Base-by-base conservation (phyloP, 208 protist genomes). In the Trichomonas vaginalis region DNA sequence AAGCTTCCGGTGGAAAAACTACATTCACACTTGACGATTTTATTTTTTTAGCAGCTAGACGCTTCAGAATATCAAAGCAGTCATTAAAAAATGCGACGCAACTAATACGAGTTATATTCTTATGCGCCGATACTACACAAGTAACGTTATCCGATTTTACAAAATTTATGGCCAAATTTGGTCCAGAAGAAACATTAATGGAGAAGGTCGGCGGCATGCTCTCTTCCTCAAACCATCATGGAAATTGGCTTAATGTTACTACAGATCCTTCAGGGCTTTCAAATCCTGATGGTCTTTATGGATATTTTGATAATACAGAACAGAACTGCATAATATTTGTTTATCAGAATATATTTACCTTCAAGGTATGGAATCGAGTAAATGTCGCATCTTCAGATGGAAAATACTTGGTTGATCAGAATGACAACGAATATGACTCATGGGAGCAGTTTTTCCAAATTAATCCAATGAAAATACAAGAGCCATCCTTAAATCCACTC, bases 151-250 rank as follows among this genome's bases (percentile, higher is more conserved):
- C 35, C 21, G 86, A 92, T 51, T 92, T 92, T 39, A 23, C 86
- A n/a, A 51, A n/a, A 39, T 92, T 92, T 51, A 92, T 92, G 15
- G 86, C 86, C 23, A 92, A 42, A 32, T 92, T 92, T 92, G 86
- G 86, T 10, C 86, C 86, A 51, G 86, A 92, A 92, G 86, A 48
- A 92, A 92, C 86, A 39, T 45, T 92, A 17, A 92, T 92, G 86
- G 40, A 92, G 8, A 92, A 92, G 37, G 45, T 92, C 51, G 86
- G 45, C 39, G 42, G 40, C 6, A 35, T 92, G 17, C n/a, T 92
- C 0, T 48, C 42, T 4, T 92, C 86, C 10, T 92, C 86, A 17
- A 92, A 92, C 17, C 10, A 51, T n/a, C 42, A 92, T 32, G 27
- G n/a, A 51, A 92, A 92, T 39, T 92, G 86, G 86, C 45, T 92